Base-by-base conservation (phyloP, 306 rosid genomes). In the Gastrolobium villosum region DNA sequence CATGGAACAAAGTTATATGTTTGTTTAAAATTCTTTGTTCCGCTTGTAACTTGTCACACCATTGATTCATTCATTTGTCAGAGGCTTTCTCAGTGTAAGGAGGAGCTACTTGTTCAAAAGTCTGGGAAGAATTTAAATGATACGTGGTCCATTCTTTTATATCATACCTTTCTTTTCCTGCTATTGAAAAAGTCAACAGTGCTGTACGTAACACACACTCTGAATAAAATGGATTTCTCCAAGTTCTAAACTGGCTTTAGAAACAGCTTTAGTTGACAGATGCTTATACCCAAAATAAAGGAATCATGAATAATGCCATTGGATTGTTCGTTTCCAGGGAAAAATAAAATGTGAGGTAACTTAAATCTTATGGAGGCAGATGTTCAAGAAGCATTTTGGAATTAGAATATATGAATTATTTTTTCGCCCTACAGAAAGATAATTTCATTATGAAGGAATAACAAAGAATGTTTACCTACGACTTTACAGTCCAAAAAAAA, bases 11-110 rank as follows among this genome's bases (percentile, higher is more conserved):
- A 76, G 78, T 66, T 79, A 50, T 56, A 60, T 76, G 66, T 31
- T 56, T 65, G 52, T 57, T 55, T 71, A 62, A 50, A 67, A 76
- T 55, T 63, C 72, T 80, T 57, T 77, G 75, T 61, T 83, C 77
- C 76, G 36, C 41, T 46, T 77, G 87, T 76, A 83, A 86, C 45
- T 61, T 76, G 57, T 62, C 77, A 0, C 26, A 0, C 26, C 64
- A 62, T 76, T 81, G 74, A 86, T 86, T 86, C 82, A 68, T 80
- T 83, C 79, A 77, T 83, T 86, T 77, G 75, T 72, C 39, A 57
- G 70, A 83, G 72, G 79, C 81, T 67, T 79, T 70, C 63, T 65
- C 76, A 76, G 75, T 67, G 53, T 14, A 54, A 65, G 61, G 72
- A 69, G 65, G 70, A 63, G 84, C 76, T 69, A 34, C 72, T 57